Conservation (phyloP, 805 yeast species). For the Candida argentea region DNA sequence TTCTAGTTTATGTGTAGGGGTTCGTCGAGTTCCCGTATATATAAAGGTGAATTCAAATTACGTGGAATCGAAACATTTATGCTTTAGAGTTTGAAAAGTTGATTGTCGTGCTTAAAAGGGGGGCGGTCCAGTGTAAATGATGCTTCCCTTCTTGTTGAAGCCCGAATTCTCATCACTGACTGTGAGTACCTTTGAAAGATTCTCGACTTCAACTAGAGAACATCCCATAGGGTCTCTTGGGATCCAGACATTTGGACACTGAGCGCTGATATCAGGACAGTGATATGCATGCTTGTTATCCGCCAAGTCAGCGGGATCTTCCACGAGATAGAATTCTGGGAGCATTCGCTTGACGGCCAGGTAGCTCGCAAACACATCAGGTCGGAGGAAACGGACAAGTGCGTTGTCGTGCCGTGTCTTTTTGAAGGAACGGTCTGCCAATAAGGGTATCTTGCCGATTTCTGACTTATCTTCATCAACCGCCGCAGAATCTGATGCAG, state of each 20-base stretch:
- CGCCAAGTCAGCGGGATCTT: conserved; percentile 30
- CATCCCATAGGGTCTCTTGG: conserved; percentile 86
- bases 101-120: conserved; percentile 12
- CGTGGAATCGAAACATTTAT: no score
- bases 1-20: no score
- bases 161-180: conserved; percentile 62
- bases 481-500: background rate
- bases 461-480: conserved; percentile 5
- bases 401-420: conserved; percentile 26
- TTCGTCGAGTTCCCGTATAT: no score
- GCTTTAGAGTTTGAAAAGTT: no score
- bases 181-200: conserved; percentile 44
- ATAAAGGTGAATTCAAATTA: no score
- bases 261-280: conserved; percentile 61
- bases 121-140: conserved; percentile 22
- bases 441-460: conserved; percentile 38
- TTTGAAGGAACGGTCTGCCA: conserved; percentile 58
- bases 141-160: conserved; percentile 30
- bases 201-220: conserved; percentile 48
- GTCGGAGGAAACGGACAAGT: conserved; percentile 43
- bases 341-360: conserved; percentile 22
- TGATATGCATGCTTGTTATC: conserved; percentile 59
- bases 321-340: conserved; percentile 25
- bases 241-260: conserved; percentile 79
- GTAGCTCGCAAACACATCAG: conserved; percentile 47